Evolutionary conservation across 257 asterid species (phyloP).

Genomic region (Nemophila menziesii): DNA sequence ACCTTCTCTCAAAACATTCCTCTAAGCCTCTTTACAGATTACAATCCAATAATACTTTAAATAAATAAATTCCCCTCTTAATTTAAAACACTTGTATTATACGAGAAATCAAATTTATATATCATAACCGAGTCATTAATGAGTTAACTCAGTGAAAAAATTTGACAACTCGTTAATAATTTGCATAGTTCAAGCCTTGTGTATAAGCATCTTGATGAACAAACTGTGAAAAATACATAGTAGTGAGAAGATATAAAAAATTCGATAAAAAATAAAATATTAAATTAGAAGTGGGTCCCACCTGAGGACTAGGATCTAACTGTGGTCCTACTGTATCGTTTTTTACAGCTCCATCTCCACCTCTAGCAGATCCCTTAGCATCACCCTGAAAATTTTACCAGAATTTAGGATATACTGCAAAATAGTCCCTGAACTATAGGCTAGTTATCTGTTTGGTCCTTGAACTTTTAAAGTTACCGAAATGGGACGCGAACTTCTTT

Average conservation of each 20-base stretch:
- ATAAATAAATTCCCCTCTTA: too few species aligned
- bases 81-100: too few species aligned
- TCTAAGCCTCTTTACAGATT: too few species aligned
- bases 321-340: constrained; percentile 30
- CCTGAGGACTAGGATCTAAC: constrained; percentile 37
- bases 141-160: too few species aligned
- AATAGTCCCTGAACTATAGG: constrained; percentile 4
- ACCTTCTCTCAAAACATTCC: too few species aligned
- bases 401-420: constrained; percentile 13
- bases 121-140: too few species aligned
- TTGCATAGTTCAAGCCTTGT: constrained; percentile 40
- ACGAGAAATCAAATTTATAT: too few species aligned
- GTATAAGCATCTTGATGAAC: constrained; percentile 42
- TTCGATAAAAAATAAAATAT: not conserved
- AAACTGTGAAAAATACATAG: constrained; percentile 26
- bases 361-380: constrained; percentile 42
- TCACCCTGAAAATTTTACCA: constrained; percentile 39
- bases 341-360: constrained; percentile 34
- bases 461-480: too few species aligned
- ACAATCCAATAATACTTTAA: too few species aligned
- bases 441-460: too few species aligned
- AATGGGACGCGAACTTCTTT: too few species aligned
- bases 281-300: constrained; percentile 5
- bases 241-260: not conserved
- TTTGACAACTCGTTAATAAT: too few species aligned